Evolutionary conservation across 2,329 filamentous ascomycete species (phyloP), one percentile per base, ranked within the genome.

Genomic region (Paraphaeosphaeria minitans): DNA sequence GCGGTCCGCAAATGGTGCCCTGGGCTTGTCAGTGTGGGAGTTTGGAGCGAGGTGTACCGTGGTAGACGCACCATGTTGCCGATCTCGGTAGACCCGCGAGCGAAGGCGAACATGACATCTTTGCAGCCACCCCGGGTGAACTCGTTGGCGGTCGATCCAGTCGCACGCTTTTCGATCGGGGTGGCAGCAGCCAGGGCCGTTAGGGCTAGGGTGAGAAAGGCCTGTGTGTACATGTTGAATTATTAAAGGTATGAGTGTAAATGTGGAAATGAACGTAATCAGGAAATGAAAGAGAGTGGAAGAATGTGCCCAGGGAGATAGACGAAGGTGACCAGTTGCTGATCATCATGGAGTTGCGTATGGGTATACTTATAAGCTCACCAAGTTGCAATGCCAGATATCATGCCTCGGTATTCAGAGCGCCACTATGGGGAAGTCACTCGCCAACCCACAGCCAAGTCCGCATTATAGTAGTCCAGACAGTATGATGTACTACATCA

Each of bases 101-200:
- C 80, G 61, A 80, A 83, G 48, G 83, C 79, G 51, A 83, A 79
- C 27, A 81, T 78, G 22, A 81, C 69, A 31, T 75, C 71, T 61
- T 70, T 74, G 69, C 80, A 82, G 8, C 72, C 69, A 10, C 76
- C 75, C 29, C 66, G 57, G 8, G 74, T 76, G 57, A 80, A 78
- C 39, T 81, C 79, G 10, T 77, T 77, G 6, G 75, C 69, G 4
- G 63, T 71, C 9, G 57, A 63, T 4, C 66, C 56, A 31, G 71
- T 74, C 45, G 73, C 68, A 27, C 73, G 72, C 19, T 60, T 63
- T 24, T 71, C 64, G 7, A 74, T 53, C 3, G 73, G 71, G 13
- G 56, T 54, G 5, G 71, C 58, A 33, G 61, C 53, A 33, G 64
- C 66, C 13, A 74, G 58, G 39, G 67, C 60, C 21, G 63, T 58